Percentiles rank a stretch among this genome's conserved stretches.
Conservation (phyloP, 495 filamentous ascomycete species). For the Neurospora sp. region DNA sequence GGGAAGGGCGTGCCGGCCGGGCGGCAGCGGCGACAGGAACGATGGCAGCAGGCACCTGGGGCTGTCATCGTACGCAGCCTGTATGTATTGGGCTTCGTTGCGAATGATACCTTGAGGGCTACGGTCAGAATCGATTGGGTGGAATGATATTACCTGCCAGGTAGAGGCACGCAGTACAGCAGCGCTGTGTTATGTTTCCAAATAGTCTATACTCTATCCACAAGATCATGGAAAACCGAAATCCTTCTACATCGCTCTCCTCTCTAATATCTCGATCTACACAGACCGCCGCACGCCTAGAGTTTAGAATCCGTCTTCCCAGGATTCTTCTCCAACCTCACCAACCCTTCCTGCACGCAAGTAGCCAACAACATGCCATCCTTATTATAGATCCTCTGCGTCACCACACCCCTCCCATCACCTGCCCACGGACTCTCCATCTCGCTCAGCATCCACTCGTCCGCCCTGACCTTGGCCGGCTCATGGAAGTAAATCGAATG, state of each 20-base stretch:
- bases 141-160: too few relatives aligned
- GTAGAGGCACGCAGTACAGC: too few relatives aligned
- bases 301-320: not conserved
- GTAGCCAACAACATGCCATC: slow-evolving; percentile 78
- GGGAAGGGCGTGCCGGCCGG: not conserved
- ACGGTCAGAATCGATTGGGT: too few relatives aligned
- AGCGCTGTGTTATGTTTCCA: not conserved
- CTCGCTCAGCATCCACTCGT: slow-evolving; percentile 91
- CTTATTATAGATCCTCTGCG: slow-evolving; percentile 76
- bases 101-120: too few relatives aligned
- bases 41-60: not conserved
- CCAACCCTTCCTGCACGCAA: slow-evolving; percentile 63
- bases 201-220: not conserved
- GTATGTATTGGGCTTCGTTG: too few relatives aligned
- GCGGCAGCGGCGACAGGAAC: not conserved
- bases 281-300: not conserved
- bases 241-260: not conserved
- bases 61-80: too few relatives aligned
- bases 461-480: slow-evolving; percentile 64
- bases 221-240: not conserved
- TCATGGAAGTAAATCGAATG: slow-evolving; percentile 94
- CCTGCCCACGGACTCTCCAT: slow-evolving; percentile 92
- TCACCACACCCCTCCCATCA: slow-evolving; percentile 77
- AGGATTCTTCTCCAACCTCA: not conserved
- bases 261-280: not conserved